Base-by-base conservation (phyloP, 1,284 basidiomycete species). In the Tylopilus sp. region DNA sequence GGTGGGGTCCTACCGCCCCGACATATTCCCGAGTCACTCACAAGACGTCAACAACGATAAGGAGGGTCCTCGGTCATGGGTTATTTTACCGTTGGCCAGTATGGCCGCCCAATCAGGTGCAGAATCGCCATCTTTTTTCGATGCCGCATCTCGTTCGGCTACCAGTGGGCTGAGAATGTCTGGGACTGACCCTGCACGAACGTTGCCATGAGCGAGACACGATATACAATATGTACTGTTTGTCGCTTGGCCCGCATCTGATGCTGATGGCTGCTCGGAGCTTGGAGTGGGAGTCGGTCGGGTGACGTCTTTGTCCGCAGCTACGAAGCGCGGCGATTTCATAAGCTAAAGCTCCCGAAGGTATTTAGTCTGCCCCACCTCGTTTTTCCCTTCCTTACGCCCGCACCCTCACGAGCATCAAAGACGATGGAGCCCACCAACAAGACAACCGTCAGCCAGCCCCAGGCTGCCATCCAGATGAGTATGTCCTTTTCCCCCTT, bases 381-480 rank as follows among this genome's bases (percentile, higher is more conserved):
- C 2, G 3, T 18, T n/a, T 12, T 2, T 15, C 17, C 24, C 36
- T 15, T 3, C 21, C 52, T 50, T 36, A 51, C 7, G 15, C 38
- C 41, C 36, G 15, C 46, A 57, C 57, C 53, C 57, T 64, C 57
- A 62, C 62, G 58, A 62, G 61, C 37, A 67, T 53, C 45, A 35
- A 24, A 54, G 60, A 50, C 65, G 58, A 66, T 66, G 65, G 56
- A 68, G 20, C 45, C 67, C 28, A 57, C 73, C 52, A 63, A 66
- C 46, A 72, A 71, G 51, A 70, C 65, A 26, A 75, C 70, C 51
- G 63, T 69, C 10, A 60, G 62, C 58, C 75, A 77, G 64, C 75
- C 76, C 12, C 69, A 73, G 67, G 64, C 69, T 65, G 71, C 75
- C 48, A 62, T 76, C 5, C 66, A 77, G 59, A 77, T 77, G 75